phyloP scores from a whole-genome alignment of 73 alveolate genomes.

The Symbiodinium natans region DNA sequence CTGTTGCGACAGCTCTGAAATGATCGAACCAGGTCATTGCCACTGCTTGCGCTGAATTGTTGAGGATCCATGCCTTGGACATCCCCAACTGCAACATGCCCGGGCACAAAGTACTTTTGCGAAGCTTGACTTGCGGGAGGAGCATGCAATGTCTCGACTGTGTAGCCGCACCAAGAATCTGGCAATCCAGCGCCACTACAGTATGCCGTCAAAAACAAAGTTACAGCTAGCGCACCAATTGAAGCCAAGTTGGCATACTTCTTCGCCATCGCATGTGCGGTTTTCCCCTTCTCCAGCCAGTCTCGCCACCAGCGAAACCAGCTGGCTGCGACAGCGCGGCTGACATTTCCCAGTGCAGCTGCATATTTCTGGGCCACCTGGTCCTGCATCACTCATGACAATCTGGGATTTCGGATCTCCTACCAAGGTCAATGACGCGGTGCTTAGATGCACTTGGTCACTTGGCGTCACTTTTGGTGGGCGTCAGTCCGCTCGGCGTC shows the following conservation, averaged over 20 bases:
- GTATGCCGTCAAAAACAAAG: neutral
- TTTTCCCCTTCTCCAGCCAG: neutral
- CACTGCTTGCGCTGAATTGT: neutral
- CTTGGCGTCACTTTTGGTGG: neutral
- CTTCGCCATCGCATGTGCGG: neutral
- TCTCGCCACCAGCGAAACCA: neutral
- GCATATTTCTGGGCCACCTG: conserved; percentile 31
- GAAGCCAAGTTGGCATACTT: neutral
- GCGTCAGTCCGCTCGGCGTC: conserved; percentile 43
- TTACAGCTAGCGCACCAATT: neutral
- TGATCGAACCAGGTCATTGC: conserved; percentile 1
- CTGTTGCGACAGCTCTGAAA: neutral
- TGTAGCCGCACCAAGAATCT: too few relatives aligned
- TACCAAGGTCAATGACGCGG: neutral
- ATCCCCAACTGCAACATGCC: too few relatives aligned
- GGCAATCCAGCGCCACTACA: too few relatives aligned
- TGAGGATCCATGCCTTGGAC: neutral
- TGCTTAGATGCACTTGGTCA: neutral
- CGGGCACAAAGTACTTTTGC: too few relatives aligned
- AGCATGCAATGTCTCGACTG: too few relatives aligned
- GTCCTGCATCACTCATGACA: conserved; percentile 14
- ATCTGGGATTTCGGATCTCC: neutral
- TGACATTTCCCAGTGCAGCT: neutral
- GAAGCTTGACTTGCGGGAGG: too few relatives aligned
- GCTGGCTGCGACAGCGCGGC: neutral